Conservation (phyloP, 768 basidiomycete genomes). For the Jaapia argillacea region DNA sequence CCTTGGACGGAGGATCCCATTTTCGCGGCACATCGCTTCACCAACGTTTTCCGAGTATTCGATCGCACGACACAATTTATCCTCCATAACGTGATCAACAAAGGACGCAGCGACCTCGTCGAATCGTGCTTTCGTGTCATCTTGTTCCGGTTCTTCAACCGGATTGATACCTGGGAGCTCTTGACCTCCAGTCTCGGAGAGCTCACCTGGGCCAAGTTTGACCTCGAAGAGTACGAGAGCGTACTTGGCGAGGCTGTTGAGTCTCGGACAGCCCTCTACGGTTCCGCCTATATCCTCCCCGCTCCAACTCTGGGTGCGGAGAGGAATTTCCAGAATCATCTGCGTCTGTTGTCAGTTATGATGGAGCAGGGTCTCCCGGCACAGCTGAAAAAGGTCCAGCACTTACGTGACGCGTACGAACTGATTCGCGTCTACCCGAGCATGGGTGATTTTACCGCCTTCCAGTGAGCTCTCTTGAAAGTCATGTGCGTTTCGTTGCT, state of each 20-base stretch:
- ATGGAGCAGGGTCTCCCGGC: conserved; percentile 45
- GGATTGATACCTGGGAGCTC: conserved; percentile 61
- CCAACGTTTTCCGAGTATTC: conserved; percentile 66
- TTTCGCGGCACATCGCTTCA: conserved; percentile 48
- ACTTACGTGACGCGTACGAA: conserved; percentile 56
- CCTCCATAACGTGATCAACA: conserved; percentile 57
- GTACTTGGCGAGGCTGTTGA: conserved; percentile 37
- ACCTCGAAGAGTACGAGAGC: conserved; percentile 37
- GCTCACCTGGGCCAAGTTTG: conserved; percentile 51
- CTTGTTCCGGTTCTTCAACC: conserved; percentile 66
- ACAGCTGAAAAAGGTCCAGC: conserved; percentile 37
- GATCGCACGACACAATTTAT: conserved; percentile 66
- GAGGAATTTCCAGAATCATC: conserved; percentile 45
- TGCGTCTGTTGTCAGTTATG: conserved; percentile 35
- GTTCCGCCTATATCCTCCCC: conserved; percentile 63
- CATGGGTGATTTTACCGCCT: conserved; percentile 67
- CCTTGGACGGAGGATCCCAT: conserved; percentile 61
- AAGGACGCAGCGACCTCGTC: conserved; percentile 45
- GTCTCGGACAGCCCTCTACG: conserved; percentile 43
- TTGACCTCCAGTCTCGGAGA: conserved; percentile 41
- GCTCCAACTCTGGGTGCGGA: conserved; percentile 45
- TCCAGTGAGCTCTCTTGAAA: conserved; percentile 30
- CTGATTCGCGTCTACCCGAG: conserved; percentile 46
- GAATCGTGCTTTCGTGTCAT: conserved; percentile 66
- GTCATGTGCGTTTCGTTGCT: background rate